A percentile compares a stretch with the other conserved stretches of the same genome.
phyloP scores from a whole-genome alignment of 2,329 filamentous ascomycete genomes.

The Alternaria panax region DNA sequence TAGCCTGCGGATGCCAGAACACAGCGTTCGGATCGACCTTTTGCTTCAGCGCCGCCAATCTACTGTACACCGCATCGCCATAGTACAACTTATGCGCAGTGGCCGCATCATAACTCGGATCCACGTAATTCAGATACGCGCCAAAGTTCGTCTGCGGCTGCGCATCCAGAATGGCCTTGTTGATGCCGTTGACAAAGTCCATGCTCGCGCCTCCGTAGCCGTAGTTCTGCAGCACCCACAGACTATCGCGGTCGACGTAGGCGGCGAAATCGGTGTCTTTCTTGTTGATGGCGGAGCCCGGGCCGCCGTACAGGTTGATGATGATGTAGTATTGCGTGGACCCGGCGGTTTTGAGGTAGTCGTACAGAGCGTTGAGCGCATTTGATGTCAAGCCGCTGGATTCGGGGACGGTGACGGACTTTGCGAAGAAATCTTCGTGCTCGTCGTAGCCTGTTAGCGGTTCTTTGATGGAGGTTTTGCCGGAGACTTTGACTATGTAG shows the following conservation, averaged over 20 bases:
- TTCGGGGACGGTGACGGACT: slow-evolving; percentile 52
- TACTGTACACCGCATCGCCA: slow-evolving; percentile 46
- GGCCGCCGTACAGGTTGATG: slow-evolving; percentile 51
- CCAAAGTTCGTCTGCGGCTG: slow-evolving; percentile 54
- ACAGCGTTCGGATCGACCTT: slow-evolving; percentile 50
- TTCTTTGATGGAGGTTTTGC: slow-evolving; percentile 33
- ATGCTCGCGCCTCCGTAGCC: slow-evolving; percentile 36
- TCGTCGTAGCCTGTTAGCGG: slow-evolving; percentile 46
- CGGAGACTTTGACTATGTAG: slow-evolving; percentile 54
- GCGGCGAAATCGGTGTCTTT: slow-evolving; percentile 46
- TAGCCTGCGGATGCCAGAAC: slow-evolving; percentile 51
- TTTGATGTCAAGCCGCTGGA: slow-evolving; percentile 36
- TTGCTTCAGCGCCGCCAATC: slow-evolving; percentile 50
- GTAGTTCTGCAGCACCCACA: slow-evolving; percentile 52
- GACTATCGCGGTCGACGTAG: slow-evolving; percentile 46
- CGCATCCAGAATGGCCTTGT: slow-evolving; percentile 49
- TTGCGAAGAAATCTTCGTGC: slow-evolving; percentile 53
- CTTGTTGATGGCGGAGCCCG: slow-evolving; percentile 45
- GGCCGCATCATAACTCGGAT: slow-evolving; percentile 56
- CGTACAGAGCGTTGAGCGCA: slow-evolving; percentile 40
- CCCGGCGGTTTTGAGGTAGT: slow-evolving; percentile 38
- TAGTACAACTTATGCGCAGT: slow-evolving; percentile 62
- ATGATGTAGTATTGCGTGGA: slow-evolving; percentile 45
- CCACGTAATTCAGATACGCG: slow-evolving; percentile 64
- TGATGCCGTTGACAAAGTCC: slow-evolving; percentile 53